These are phyloP conservation scores for Astragalus glycyphyllos DNA, from an alignment of 306 rosid genomes.

Conservation along the genomic window DNA sequence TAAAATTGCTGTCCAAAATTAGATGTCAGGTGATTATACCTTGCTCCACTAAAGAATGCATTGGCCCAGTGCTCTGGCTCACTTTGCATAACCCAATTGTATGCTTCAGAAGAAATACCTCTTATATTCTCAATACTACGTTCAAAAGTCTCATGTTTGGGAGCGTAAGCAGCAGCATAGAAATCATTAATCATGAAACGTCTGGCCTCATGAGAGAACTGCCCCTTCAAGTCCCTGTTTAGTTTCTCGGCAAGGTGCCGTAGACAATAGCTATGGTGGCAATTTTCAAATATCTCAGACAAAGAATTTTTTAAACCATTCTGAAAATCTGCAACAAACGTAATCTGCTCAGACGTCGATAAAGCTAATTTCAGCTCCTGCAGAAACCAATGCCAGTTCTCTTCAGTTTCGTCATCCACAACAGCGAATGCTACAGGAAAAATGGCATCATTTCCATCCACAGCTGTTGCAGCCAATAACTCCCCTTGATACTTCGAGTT, in stretches of 20 bases:
- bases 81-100: slow-evolving; percentile 82
- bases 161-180: slow-evolving; percentile 83
- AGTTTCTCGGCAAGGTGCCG: slow-evolving; percentile 91
- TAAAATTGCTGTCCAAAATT: slow-evolving; percentile 88
- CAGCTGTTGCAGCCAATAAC: slow-evolving; percentile 78
- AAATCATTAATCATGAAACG: slow-evolving; percentile 90
- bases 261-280: slow-evolving; percentile 80
- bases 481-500: slow-evolving; percentile 94
- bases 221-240: slow-evolving; percentile 92
- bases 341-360: slow-evolving; percentile 64
- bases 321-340: slow-evolving; percentile 85
- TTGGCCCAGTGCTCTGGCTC: slow-evolving; percentile 93
- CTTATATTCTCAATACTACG: slow-evolving; percentile 71
- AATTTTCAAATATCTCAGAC: slow-evolving; percentile 73
- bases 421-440: slow-evolving; percentile 92
- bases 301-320: slow-evolving; percentile 72
- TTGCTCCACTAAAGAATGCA: slow-evolving; percentile 78
- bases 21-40: slow-evolving; percentile 81
- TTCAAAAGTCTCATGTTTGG: slow-evolving; percentile 72
- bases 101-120: slow-evolving; percentile 93
- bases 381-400: slow-evolving; percentile 94
- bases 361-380: slow-evolving; percentile 70
- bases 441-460: slow-evolving; percentile 84
- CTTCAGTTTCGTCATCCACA: slow-evolving; percentile 85
- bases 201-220: slow-evolving; percentile 96